Conservation (phyloP, 768 basidiomycete genomes). For the Leccinum sublutescens region DNA sequence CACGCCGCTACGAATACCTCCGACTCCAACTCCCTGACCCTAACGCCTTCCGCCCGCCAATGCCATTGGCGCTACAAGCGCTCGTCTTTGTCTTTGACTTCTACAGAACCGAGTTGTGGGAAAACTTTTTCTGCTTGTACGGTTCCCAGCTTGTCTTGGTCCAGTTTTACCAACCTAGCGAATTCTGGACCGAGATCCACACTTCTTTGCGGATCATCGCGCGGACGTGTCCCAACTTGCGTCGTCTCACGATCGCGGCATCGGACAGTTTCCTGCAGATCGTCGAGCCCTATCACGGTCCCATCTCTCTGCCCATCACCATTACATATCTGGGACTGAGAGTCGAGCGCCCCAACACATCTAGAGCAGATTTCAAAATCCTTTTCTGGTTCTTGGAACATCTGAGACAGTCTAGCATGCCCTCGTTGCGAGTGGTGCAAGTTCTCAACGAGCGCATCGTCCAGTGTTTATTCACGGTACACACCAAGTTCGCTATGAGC, state of each 20-base stretch:
- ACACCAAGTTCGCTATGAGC: neutral
- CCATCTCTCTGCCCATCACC: slow-evolving; percentile 10
- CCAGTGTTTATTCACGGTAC: neutral
- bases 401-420: neutral
- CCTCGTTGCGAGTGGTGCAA: neutral
- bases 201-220: slow-evolving; percentile 9
- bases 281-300: neutral
- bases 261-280: slow-evolving; percentile 3
- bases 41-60: neutral
- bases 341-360: neutral
- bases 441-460: neutral
- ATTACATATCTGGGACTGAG: slow-evolving; percentile 20
- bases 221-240: slow-evolving; percentile 15
- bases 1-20: neutral
- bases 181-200: neutral
- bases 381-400: neutral
- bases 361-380: neutral
- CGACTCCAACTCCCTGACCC: neutral
- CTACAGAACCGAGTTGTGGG: neutral
- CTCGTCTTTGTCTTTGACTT: neutral
- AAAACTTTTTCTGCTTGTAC: neutral
- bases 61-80: neutral
- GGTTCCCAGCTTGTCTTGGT: neutral
- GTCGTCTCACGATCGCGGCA: slow-evolving; percentile 18
- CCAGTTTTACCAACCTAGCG: neutral